phyloP scores from a whole-genome alignment of 768 basidiomycete genomes.

The Pisolithus sp. region DNA sequence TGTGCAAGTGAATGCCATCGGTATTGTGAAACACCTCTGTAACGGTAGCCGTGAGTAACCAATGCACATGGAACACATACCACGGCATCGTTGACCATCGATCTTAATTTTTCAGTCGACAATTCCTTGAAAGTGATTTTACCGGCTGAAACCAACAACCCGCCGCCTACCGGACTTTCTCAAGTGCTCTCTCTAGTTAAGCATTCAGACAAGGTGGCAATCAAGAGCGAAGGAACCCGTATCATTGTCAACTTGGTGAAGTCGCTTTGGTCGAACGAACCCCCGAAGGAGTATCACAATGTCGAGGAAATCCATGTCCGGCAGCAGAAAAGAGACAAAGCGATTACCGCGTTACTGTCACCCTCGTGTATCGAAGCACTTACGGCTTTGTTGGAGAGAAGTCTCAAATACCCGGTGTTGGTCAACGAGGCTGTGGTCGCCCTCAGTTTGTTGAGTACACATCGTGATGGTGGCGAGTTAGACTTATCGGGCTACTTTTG shows the following conservation, averaged over 20 bases:
- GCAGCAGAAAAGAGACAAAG: conserved; percentile 45
- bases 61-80: conserved; percentile 15
- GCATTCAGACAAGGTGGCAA: conserved; percentile 73
- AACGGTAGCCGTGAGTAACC: conserved; percentile 56
- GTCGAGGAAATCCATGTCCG: conserved; percentile 33
- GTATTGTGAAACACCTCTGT: conserved; percentile 85
- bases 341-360: conserved; percentile 47
- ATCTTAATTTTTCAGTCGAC: conserved; percentile 28
- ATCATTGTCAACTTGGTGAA: conserved; percentile 82
- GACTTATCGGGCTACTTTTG: background rate
- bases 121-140: conserved; percentile 49
- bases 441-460: conserved; percentile 67
- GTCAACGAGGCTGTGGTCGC: conserved; percentile 88
- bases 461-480: conserved; percentile 55
- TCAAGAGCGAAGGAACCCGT: conserved; percentile 87
- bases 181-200: conserved; percentile 69
- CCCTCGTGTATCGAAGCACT: conserved; percentile 56
- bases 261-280: conserved; percentile 61
- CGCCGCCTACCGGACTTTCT: conserved; percentile 46
- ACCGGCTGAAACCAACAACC: conserved; percentile 27
- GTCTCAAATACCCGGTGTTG: conserved; percentile 74
- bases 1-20: conserved; percentile 83
- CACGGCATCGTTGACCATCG: conserved; percentile 19
- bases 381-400: conserved; percentile 65
- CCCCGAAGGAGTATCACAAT: conserved; percentile 21